Evolutionary conservation across 2,329 filamentous ascomycete species (phyloP).

Genomic region (Penicillium paneum): DNA sequence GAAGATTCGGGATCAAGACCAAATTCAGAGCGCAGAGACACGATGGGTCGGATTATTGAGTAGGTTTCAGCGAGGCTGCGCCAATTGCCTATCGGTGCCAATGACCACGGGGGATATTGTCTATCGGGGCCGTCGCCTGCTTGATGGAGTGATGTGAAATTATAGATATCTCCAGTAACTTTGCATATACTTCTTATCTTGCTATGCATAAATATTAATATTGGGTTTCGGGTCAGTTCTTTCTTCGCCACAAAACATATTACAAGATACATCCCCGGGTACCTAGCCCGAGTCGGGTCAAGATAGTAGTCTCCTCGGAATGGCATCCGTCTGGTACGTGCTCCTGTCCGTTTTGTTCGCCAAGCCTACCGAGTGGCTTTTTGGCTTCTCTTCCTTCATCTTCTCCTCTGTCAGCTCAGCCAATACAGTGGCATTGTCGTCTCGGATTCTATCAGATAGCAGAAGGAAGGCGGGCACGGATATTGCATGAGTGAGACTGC

Average conservation of each 20-base stretch:
- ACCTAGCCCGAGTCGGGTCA: background rate
- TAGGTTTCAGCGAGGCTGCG: background rate
- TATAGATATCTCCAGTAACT: constrained; percentile 2
- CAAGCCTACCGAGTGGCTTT: background rate
- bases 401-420: background rate
- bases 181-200: constrained; percentile 4
- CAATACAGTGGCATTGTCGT: background rate
- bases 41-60: constrained; percentile 8
- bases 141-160: background rate
- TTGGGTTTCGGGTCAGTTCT: background rate
- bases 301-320: background rate
- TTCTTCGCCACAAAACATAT: background rate
- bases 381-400: background rate
- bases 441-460: background rate
- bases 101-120: background rate
- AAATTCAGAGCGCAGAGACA: background rate
- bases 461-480: background rate
- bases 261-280: background rate
- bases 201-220: constrained; percentile 8
- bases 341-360: background rate
- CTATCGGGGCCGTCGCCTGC: background rate
- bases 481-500: background rate
- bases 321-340: background rate
- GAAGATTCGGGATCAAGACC: constrained; percentile 22
- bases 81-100: background rate